Evolutionary conservation across 2,329 filamentous ascomycete species (phyloP), one percentile per base, ranked within the genome.

Genomic region (Penicillium psychrosexuale): DNA sequence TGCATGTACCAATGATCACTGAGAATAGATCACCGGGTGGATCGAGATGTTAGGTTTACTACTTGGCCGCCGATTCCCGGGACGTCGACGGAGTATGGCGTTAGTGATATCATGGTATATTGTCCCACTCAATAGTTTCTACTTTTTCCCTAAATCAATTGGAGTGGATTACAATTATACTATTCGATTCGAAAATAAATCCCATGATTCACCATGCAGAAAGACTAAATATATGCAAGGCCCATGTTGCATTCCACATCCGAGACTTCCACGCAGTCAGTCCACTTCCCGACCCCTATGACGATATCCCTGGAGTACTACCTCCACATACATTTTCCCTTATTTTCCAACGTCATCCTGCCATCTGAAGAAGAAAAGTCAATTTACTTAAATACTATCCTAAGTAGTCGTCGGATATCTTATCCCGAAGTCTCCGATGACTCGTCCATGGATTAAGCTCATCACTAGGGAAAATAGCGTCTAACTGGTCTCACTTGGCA

Each of bases 371-470:
- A 11, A 11, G 5, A 8, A 46, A 19, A 17, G 1, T 31, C 17
- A 22, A 38, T 33, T 12, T 27, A 15, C n/a, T 27, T 19, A 27
- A 27, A 12, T 24, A n/a, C 27, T 11, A 19, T 19, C 19, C 11
- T 1, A n/a, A 31, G 40, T 31, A 17, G 12, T 3, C 19, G 11
- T 8, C 36, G 47, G 36, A n/a, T 13, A 19, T 34, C 13, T 15
- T 15, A 22, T 36, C 22, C 44, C 44, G 37, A 31, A 3, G 9
- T 9, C 12, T n/a, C 38, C 24, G 44, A 62, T 61, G 58, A 57
- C 56, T 49, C 59, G 57, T 48, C 48, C 58, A 57, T 47, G 12
- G 24, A 38, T 56, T 59, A 62, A 62, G 58, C 58, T 59, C 47
- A 61, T 59, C 45, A 33, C 46, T 54, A 46, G 24, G 36, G n/a